phyloP scores from a whole-genome alignment of 352 stramenopile genomes.

The Phytopythium vexans region DNA sequence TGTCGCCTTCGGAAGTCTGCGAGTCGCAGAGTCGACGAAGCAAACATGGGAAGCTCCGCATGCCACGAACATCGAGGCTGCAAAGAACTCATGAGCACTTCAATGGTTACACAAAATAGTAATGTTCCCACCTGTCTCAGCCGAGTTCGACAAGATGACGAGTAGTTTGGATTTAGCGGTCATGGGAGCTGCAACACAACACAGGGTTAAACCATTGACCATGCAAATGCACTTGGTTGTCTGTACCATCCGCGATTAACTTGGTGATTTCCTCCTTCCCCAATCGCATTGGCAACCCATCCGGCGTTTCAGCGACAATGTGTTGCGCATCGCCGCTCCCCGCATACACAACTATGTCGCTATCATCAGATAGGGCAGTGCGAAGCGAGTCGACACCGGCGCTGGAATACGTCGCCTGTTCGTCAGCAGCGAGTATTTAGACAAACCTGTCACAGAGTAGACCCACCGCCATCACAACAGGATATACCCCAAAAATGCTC shows the following conservation, averaged over 20 bases:
- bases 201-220: background rate
- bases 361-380: conserved; percentile 22
- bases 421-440: background rate
- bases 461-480: background rate
- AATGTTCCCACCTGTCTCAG: conserved; percentile 22
- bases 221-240: no score
- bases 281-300: conserved; percentile 27
- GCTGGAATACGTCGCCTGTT: conserved; percentile 30
- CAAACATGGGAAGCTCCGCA: conserved; percentile 48
- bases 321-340: conserved; percentile 30
- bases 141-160: conserved; percentile 27
- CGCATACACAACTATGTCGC: conserved; percentile 40
- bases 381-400: conserved; percentile 28
- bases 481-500: conserved; percentile 35
- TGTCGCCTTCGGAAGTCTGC: conserved; percentile 28
- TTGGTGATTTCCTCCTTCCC: conserved; percentile 25
- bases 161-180: conserved; percentile 22
- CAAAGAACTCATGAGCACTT: background rate
- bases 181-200: conserved; percentile 11
- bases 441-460: background rate
- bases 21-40: conserved; percentile 46
- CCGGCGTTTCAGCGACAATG: conserved; percentile 28
- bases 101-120: background rate
- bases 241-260: conserved; percentile 25
- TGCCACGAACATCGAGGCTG: conserved; percentile 48